Percentiles rank a stretch among this genome's conserved stretches.
Conservation (phyloP, 768 basidiomycete genomes). For the Kwoniella heveanensis region DNA sequence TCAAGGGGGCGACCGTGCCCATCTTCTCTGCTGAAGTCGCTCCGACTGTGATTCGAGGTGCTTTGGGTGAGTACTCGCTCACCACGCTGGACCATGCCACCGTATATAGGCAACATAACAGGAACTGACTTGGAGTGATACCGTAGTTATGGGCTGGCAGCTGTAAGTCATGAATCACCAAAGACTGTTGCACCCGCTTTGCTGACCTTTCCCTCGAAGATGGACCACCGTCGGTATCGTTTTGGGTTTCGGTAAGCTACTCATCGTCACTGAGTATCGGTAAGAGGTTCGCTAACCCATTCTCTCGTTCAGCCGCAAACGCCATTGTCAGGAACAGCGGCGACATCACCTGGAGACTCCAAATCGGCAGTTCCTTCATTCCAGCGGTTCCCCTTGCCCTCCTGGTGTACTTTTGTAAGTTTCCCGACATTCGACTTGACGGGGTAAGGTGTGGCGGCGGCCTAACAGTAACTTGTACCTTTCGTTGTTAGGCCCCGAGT, state of each 20-base stretch:
- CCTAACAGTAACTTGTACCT: too few species aligned
- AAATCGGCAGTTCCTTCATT: constrained; percentile 57
- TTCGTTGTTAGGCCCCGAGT: constrained; percentile 35
- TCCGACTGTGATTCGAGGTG: constrained; percentile 81
- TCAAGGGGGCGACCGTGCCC: constrained; percentile 61
- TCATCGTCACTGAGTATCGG: constrained; percentile 1
- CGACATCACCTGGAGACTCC: constrained; percentile 57
- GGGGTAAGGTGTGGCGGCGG: too few species aligned
- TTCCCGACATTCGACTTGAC: not conserved
- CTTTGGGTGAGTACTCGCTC: constrained; percentile 60
- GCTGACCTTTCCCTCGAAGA: not conserved
- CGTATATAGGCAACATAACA: too few species aligned
- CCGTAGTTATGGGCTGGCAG: constrained; percentile 79
- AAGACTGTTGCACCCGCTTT: not conserved
- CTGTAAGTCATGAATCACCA: constrained; percentile 26
- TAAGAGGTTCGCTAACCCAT: not conserved
- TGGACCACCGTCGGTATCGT: constrained; percentile 55
- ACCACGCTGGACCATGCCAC: too few species aligned
- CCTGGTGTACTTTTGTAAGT: constrained; percentile 45
- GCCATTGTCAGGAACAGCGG: constrained; percentile 51
- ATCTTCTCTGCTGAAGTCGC: constrained; percentile 76
- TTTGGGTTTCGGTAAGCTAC: constrained; percentile 5
- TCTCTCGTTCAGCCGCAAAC: constrained; percentile 29
- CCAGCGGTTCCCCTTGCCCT: constrained; percentile 41
- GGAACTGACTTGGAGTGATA: not conserved